Conservation (phyloP, 495 filamentous ascomycete genomes). For the Neurospora sp. region DNA sequence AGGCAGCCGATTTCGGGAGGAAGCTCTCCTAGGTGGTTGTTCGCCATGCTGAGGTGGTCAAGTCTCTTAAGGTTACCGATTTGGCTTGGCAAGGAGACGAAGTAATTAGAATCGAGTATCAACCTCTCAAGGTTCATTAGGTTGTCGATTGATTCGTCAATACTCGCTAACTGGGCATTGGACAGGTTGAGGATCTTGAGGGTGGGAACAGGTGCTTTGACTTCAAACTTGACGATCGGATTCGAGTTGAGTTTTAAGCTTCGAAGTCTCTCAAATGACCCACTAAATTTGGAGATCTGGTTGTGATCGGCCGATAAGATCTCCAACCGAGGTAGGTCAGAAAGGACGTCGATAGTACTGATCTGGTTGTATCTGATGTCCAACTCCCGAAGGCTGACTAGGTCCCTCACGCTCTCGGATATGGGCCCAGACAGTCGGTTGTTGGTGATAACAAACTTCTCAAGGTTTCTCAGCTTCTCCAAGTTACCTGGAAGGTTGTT, state of each 20-base stretch:
- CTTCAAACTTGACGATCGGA: constrained; percentile 84
- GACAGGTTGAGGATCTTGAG: constrained; percentile 79
- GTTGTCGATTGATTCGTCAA: constrained; percentile 82
- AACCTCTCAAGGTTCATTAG: constrained; percentile 78
- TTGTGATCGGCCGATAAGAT: constrained; percentile 86
- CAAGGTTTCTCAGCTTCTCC: constrained; percentile 64
- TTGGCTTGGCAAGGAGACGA: constrained; percentile 73
- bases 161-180: constrained; percentile 71
- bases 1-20: constrained; percentile 81
- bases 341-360: constrained; percentile 72
- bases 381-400: constrained; percentile 76
- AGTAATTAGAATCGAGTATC: constrained; percentile 88
- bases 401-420: constrained; percentile 53
- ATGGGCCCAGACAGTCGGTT: constrained; percentile 72
- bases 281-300: constrained; percentile 73
- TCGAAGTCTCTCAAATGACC: constrained; percentile 73
- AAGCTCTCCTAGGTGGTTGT: constrained; percentile 74
- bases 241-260: constrained; percentile 83
- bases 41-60: constrained; percentile 86
- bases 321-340: constrained; percentile 75
- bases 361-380: constrained; percentile 91
- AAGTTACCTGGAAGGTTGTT: constrained; percentile 62
- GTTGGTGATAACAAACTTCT: constrained; percentile 91
- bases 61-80: constrained; percentile 76
- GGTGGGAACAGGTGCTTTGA: constrained; percentile 65